Conservation (phyloP, 192 early-diverging fungal species). For the Linnemannia exigua region DNA sequence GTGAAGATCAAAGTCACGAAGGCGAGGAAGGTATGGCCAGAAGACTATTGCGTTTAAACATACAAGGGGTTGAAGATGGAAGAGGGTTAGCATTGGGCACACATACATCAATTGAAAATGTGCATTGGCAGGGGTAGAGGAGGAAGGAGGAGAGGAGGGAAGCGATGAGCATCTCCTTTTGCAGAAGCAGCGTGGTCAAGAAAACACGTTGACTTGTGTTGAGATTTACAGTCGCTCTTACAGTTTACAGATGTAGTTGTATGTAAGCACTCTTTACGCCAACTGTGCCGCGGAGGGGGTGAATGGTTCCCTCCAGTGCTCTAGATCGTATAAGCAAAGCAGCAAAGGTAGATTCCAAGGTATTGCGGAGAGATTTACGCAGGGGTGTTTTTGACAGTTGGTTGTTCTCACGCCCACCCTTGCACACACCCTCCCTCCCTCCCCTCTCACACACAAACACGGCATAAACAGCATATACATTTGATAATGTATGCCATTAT, state of each 20-base stretch:
- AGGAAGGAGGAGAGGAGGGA: too few species aligned
- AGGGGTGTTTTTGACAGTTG: not conserved
- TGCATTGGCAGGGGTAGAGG: not conserved
- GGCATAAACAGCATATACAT: not conserved
- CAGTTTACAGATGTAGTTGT: not conserved
- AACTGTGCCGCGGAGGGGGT: not conserved
- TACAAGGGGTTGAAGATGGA: not conserved
- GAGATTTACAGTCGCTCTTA: too few species aligned
- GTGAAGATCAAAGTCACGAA: constrained; percentile 71
- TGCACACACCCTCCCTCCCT: not conserved
- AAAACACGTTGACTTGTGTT: too few species aligned
- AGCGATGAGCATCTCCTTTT: too few species aligned
- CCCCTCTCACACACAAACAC: not conserved
- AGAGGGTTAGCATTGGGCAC: not conserved
- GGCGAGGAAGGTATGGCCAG: constrained; percentile 66
- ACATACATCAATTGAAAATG: not conserved
- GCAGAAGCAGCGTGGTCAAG: not conserved
- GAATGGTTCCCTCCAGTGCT: not conserved
- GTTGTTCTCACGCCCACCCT: not conserved
- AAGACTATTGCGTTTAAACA: constrained; percentile 41
- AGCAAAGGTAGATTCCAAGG: not conserved
- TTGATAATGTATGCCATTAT: not conserved
- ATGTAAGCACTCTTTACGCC: not conserved
- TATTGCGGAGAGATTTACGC: not conserved
- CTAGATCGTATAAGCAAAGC: not conserved